A percentile compares a stretch with the other conserved stretches of the same genome.
Conservation (phyloP, 768 basidiomycete genomes). For the Coprinellus micaceus region DNA sequence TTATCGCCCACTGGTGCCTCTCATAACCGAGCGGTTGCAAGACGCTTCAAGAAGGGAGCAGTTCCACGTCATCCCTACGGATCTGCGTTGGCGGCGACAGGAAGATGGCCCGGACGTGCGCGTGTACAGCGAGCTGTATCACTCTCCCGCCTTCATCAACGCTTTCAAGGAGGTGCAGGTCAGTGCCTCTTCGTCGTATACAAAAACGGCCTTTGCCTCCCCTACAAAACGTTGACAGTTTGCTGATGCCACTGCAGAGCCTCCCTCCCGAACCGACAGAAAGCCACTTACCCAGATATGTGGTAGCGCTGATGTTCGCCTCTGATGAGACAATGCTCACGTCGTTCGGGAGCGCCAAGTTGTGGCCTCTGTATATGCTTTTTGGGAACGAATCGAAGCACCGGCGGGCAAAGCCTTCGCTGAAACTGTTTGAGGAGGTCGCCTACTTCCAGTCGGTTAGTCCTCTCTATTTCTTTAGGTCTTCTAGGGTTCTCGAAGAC, state of each 20-base stretch:
- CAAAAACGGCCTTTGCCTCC: background rate
- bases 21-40: background rate
- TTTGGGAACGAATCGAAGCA: conserved; percentile 19
- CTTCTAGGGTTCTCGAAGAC: background rate
- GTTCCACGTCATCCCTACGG: conserved; percentile 15
- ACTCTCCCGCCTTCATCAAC: conserved; percentile 26
- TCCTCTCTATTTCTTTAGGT: background rate
- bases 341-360: conserved; percentile 13
- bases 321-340: conserved; percentile 18
- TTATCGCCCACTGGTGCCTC: background rate
- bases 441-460: conserved; percentile 13
- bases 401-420: conserved; percentile 9
- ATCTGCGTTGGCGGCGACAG: conserved; percentile 18
- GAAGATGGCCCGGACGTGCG: conserved; percentile 18
- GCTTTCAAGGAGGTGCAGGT: conserved; percentile 24
- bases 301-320: conserved; percentile 24
- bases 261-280: background rate
- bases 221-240: no score
- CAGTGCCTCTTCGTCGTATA: conserved; percentile 10
- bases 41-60: background rate
- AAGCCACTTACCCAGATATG: background rate
- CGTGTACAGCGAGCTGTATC: conserved; percentile 27
- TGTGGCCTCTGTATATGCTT: conserved; percentile 17
- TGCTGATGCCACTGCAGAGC: no score
- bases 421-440: conserved; percentile 13